Conservation (phyloP, 495 filamentous ascomycete species). For the Acidiella bohemica region DNA sequence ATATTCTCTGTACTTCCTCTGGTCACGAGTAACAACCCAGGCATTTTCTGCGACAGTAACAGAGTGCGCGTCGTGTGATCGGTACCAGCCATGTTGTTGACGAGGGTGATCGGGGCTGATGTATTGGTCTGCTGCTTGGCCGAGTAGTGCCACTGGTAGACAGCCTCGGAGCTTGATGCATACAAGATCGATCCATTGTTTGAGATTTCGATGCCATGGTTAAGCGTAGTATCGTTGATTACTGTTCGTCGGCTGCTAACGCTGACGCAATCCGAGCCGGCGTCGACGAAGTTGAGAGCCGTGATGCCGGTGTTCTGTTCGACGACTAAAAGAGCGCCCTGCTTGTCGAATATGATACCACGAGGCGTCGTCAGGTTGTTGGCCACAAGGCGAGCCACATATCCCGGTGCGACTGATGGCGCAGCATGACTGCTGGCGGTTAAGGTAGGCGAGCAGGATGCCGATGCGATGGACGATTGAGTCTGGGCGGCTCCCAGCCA, state of each 20-base stretch:
- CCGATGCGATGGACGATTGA: slow-evolving; percentile 4
- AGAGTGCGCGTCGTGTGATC: slow-evolving; percentile 54
- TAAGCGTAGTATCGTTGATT: slow-evolving; percentile 34
- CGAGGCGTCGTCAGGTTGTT: slow-evolving; percentile 41
- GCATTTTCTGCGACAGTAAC: slow-evolving; percentile 38
- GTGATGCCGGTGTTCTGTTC: slow-evolving; percentile 41
- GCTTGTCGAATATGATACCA: slow-evolving; percentile 45
- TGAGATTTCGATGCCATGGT: slow-evolving; percentile 55
- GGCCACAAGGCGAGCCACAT: slow-evolving; percentile 41
- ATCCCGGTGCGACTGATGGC: slow-evolving; percentile 45
- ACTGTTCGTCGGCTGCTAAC: slow-evolving; percentile 18
- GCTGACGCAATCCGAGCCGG: slow-evolving; percentile 39
- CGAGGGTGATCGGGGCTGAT: slow-evolving; percentile 32
- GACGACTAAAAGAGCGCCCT: slow-evolving; percentile 49
- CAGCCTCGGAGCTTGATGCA: slow-evolving; percentile 43
- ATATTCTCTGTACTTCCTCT: slow-evolving; percentile 50
- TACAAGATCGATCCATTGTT: slow-evolving; percentile 49
- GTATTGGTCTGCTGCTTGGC: slow-evolving; percentile 30
- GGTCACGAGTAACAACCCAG: slow-evolving; percentile 45
- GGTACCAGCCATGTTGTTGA: slow-evolving; percentile 44
- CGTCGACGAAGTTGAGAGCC: slow-evolving; percentile 38
- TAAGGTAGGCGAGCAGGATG: slow-evolving; percentile 24
- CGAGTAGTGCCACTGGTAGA: slow-evolving; percentile 51
- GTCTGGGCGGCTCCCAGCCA: not conserved
- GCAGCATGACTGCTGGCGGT: slow-evolving; percentile 21